Base-by-base conservation (phyloP, 2,329 filamentous ascomycete genomes). In the Periglandula ipomoeae region DNA sequence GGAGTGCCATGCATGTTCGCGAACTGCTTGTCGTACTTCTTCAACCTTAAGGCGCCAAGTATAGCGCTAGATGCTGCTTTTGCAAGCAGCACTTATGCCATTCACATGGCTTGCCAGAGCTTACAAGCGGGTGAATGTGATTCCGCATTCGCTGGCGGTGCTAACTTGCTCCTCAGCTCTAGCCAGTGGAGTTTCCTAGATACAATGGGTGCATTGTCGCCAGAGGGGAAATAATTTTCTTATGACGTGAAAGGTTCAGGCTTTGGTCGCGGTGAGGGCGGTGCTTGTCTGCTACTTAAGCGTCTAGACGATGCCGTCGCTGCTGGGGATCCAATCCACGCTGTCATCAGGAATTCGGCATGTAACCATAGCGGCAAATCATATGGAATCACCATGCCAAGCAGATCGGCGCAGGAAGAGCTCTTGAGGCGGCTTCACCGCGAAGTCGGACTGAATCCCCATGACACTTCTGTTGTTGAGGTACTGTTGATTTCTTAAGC, bases 181-280 rank as follows among this genome's bases (percentile, higher is more conserved):
- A 56, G 15, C 15, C 34, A n/a, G 7, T n/a, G 13, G 13, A 37
- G 8, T 19, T 6, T 11, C 6, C 17, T 62, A 52, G 56, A 55
- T 5, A 55, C 56, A 8, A 53, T 61, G 23, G 56, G 56, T n/a
- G 55, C 64, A 40, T 56, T 64, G 11, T 59, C 57, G 3, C 55
- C 59, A 22, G 50, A 54, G 34, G 57, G 61, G 37, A 59, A 46
- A 35, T 55, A 47, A 23, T 43, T 56, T 7, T 58, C 64, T 22
- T 73, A 65, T 51, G 74, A 74, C 52, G 53, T 56, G 5, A 55
- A 55, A n/a, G 74, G 65, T 1, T 65, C 66, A 48, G 75, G 75
- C 1, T 78, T 75, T 54, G 70, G 63, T 1, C 63, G 73, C 8
- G 74, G 72, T 2, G 75, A 78, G 53, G 74, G 73, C 4, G 59